Percentiles rank a stretch among this genome's conserved stretches.
Conservation (phyloP, 257 asterid species). For the Asclepias syriaca region DNA sequence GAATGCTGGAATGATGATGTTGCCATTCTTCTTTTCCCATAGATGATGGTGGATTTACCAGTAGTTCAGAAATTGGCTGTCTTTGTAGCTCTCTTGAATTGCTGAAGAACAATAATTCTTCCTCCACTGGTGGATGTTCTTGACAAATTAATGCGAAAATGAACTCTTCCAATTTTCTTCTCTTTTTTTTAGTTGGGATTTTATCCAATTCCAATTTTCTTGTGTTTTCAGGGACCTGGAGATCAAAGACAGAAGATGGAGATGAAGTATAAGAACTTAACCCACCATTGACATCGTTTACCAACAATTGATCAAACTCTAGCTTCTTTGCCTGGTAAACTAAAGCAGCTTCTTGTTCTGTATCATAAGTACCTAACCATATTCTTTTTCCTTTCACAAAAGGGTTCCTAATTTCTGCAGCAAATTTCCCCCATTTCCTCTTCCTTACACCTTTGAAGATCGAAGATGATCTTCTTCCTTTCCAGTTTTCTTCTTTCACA, state of each 20-base stretch:
- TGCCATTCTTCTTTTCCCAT: not conserved
- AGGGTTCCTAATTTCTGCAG: constrained; percentile 38
- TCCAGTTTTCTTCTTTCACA: constrained; percentile 2
- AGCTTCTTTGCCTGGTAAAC: constrained; percentile 29
- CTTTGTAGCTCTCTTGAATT: not conserved
- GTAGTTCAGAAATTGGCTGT: constrained; percentile 2
- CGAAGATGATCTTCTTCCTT: constrained; percentile 5
- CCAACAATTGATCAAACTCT: constrained; percentile 15
- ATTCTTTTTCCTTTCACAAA: constrained; percentile 15
- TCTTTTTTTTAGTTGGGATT: not conserved
- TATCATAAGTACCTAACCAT: constrained; percentile 37
- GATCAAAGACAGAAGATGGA: constrained; percentile 32
- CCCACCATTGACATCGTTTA: not conserved
- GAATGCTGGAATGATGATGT: not conserved
- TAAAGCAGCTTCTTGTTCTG: constrained; percentile 26
- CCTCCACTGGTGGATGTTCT: constrained; percentile 6
- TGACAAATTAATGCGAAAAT: not conserved
- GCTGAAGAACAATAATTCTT: constrained; percentile 5
- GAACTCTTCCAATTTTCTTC: not conserved
- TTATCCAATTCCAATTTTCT: too few species aligned
- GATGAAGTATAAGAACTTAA: constrained; percentile 14
- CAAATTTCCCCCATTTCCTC: constrained; percentile 37
- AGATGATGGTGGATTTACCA: constrained; percentile 1
- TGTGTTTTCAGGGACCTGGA: not conserved
- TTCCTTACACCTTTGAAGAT: constrained; percentile 30